Evolutionary conservation across 225 moss, liverwort and hornwort genomes (phyloP).

Genomic region (Sphagnum contortum): DNA sequence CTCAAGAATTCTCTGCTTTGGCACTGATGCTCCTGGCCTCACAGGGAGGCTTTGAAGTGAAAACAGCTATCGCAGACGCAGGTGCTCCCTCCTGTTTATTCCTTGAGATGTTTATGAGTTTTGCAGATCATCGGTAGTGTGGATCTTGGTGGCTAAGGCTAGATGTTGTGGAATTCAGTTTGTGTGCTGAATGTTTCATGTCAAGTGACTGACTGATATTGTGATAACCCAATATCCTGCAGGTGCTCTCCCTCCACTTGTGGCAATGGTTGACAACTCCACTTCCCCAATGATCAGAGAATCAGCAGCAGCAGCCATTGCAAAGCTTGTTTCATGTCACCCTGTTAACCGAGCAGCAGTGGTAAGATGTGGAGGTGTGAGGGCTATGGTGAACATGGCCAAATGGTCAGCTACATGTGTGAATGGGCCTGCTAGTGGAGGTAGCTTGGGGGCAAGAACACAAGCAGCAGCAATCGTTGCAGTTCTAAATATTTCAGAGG

Average conservation of each 20-base stretch:
- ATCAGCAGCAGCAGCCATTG: slow-evolving; percentile 58
- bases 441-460: slow-evolving; percentile 28
- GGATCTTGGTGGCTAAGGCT: too few species aligned
- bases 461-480: slow-evolving; percentile 63
- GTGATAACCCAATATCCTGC: slow-evolving; percentile 4
- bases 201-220: too few species aligned
- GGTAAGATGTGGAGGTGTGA: slow-evolving; percentile 40
- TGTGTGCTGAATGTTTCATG: too few species aligned
- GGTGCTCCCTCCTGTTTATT: slow-evolving; percentile 12
- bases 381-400: slow-evolving; percentile 70
- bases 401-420: slow-evolving; percentile 43
- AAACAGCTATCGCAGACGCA: slow-evolving; percentile 49
- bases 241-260: slow-evolving; percentile 60
- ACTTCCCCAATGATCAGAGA: slow-evolving; percentile 60
- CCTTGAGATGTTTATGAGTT: too few species aligned
- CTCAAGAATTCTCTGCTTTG: slow-evolving; percentile 76
- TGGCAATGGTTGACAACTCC: slow-evolving; percentile 51
- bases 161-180: too few species aligned
- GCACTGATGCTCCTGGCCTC: slow-evolving; percentile 77
- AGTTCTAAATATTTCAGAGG: slow-evolving; percentile 45
- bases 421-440: slow-evolving; percentile 20
- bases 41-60: slow-evolving; percentile 70
- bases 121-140: too few species aligned
- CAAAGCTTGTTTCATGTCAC: slow-evolving; percentile 65
- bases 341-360: slow-evolving; percentile 41